phyloP scores from a whole-genome alignment of 2,329 filamentous ascomycete species.

The Fusarium sp. region DNA sequence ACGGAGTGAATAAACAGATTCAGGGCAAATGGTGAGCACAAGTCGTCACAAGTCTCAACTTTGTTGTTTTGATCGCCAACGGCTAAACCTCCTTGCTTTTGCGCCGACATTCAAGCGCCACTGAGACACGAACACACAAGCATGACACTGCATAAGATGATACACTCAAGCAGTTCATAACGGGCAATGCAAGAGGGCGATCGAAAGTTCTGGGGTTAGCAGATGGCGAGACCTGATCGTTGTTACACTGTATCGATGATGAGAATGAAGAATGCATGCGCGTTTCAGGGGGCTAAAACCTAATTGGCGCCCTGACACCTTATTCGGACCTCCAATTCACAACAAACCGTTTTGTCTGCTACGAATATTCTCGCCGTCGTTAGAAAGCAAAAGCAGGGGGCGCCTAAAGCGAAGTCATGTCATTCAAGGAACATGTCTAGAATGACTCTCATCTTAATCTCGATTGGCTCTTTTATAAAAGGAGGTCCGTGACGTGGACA shows the following conservation, averaged over 20 bases:
- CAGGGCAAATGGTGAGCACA: slow-evolving; percentile 14
- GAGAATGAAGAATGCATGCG: slow-evolving; percentile 35
- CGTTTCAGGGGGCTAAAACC: slow-evolving; percentile 39
- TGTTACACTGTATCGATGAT: slow-evolving; percentile 22
- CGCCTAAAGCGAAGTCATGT: slow-evolving; percentile 3
- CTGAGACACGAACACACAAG: slow-evolving; percentile 27
- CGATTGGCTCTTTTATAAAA: slow-evolving; percentile 41
- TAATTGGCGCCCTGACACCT: slow-evolving; percentile 28
- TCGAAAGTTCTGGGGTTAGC: slow-evolving; percentile 27
- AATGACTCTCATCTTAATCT: slow-evolving; percentile 40
- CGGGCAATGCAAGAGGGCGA: slow-evolving; percentile 26
- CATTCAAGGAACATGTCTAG: slow-evolving; percentile 4
- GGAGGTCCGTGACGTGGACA: slow-evolving; percentile 47
- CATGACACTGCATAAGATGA: slow-evolving; percentile 19
- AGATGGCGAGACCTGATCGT: slow-evolving; percentile 20
- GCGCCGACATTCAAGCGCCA: slow-evolving; percentile 18
- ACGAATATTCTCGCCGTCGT: background rate
- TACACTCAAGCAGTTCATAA: slow-evolving; percentile 7
- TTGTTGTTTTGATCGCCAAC: slow-evolving; percentile 15
- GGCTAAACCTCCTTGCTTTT: slow-evolving; percentile 17
- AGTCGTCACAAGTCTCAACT: slow-evolving; percentile 22
- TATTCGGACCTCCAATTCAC: slow-evolving; percentile 24
- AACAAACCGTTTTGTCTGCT: background rate
- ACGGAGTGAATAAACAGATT: slow-evolving; percentile 1
- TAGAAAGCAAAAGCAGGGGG: slow-evolving; percentile 27